A percentile compares a stretch with the other conserved stretches of the same genome.
phyloP scores from a whole-genome alignment of 192 early-diverging fungal genomes.

The Chytriomyces confervae region DNA sequence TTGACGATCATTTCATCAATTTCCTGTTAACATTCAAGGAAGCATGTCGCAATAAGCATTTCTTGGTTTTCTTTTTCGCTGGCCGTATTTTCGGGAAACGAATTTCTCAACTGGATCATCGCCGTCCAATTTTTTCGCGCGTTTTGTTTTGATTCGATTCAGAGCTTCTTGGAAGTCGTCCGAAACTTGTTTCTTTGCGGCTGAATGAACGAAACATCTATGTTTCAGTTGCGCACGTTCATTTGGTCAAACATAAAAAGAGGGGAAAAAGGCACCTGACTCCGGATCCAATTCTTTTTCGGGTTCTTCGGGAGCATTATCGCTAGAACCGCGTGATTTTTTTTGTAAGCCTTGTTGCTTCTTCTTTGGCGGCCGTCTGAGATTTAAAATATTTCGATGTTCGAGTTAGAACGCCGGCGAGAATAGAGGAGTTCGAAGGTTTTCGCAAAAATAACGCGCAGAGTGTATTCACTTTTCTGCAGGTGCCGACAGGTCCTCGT shows the following conservation, averaged over 20 bases:
- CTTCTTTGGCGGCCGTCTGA: constrained; percentile 29
- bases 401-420: too few relatives aligned
- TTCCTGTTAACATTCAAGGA: constrained; percentile 24
- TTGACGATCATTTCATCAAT: constrained; percentile 51
- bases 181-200: constrained; percentile 36
- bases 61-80: background rate
- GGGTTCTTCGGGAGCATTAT: constrained; percentile 16
- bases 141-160: constrained; percentile 44
- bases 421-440: too few relatives aligned
- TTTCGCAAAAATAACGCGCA: too few relatives aligned
- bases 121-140: constrained; percentile 41
- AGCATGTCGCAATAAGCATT: background rate
- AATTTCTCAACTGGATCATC: constrained; percentile 32
- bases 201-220: constrained; percentile 9
- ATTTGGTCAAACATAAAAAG: background rate
- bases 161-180: constrained; percentile 51
- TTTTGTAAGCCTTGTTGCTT: constrained; percentile 24
- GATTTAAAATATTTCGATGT: too few relatives aligned
- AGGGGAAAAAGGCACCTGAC: constrained; percentile 1
- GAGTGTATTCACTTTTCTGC: too few relatives aligned
- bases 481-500: too few relatives aligned
- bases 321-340: background rate
- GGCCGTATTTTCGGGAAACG: too few relatives aligned
- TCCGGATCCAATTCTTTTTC: constrained; percentile 24
- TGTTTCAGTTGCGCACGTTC: background rate